Conservation (phyloP, 2,329 filamentous ascomycete genomes). For the Hypoxylon sp. region DNA sequence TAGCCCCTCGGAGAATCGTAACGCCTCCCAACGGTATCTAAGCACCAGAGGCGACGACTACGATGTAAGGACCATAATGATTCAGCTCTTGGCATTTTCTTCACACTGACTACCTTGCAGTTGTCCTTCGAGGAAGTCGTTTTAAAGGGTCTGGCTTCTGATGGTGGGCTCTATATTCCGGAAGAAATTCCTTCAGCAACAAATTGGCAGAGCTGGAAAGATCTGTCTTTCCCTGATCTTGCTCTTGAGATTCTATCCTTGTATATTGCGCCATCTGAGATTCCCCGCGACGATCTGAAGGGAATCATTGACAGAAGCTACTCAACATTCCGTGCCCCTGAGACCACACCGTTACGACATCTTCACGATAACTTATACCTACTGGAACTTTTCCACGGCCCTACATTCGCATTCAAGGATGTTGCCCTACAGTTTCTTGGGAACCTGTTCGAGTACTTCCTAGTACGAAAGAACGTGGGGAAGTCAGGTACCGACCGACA, state of each 20-base stretch:
- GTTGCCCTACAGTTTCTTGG: conserved; percentile 93
- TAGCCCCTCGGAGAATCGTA: conserved; percentile 58
- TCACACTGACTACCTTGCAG: conserved; percentile 59
- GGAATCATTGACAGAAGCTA: conserved; percentile 89
- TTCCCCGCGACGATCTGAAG: conserved; percentile 83
- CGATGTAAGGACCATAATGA: conserved; percentile 57
- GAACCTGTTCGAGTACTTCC: conserved; percentile 94
- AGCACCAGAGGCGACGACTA: conserved; percentile 67
- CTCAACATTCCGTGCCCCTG: conserved; percentile 84
- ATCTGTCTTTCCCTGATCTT: conserved; percentile 84
- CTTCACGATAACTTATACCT: conserved; percentile 85
- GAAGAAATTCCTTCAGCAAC: conserved; percentile 77
- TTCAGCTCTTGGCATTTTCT: conserved; percentile 28
- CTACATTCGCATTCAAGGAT: conserved; percentile 96
- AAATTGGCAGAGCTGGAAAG: conserved; percentile 79
- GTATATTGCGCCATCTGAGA: conserved; percentile 88
- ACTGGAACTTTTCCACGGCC: conserved; percentile 96
- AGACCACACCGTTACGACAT: conserved; percentile 85
- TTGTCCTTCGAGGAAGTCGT: conserved; percentile 93
- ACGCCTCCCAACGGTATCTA: conserved; percentile 65
- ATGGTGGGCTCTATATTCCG: conserved; percentile 91
- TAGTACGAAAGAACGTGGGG: conserved; percentile 78
- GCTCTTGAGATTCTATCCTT: conserved; percentile 88
- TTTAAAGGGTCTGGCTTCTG: conserved; percentile 86
- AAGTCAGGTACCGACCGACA: conserved; percentile 78